Base-by-base conservation (phyloP, 345 rosid genomes). In the Brassica nigra region DNA sequence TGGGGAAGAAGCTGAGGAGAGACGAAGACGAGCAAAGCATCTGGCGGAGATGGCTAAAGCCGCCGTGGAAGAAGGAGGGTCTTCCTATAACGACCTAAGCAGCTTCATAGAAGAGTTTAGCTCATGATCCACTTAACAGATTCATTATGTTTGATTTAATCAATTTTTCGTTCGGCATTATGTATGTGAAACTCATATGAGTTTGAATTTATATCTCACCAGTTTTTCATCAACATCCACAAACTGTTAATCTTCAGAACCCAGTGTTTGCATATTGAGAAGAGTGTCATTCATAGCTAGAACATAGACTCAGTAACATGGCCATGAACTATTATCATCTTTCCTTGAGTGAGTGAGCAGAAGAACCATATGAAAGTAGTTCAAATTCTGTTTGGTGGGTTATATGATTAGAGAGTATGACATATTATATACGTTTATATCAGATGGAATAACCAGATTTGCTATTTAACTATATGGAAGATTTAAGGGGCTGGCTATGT, bases 21-120 rank as follows among this genome's bases (percentile, higher is more conserved):
- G 81, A 74, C 81, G 87, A 0, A 39, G 5, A 8, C 33, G 66
- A n/a, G 83, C 87, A 1, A 74, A 29, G 39, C 76, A 36, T 8
- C 73, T 86, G 0, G 72, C 64, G 16, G 76, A 70, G 54, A 79
- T 73, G 84, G 88, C 89, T 11, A 84, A 58, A 57, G 80, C 27
- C 2, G 85, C 89, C 2, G 75, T 76, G 8, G 75, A 82, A 79
- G 86, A 79, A 65, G 86, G 86, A 11, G 90, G 91, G 62, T 89
- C 91, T 33, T 87, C 91, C 36, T 20, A 70, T 18, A 78, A 74
- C 5, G 86, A 83, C n/a, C 10, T 85, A 42, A 75, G 59, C 49
- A 81, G 20, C 6, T 68, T 87, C 30, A 31, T 89, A 15, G 67
- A 84, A 71, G 88, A 83, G 74, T 23, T 84, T 34, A 87, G 58